phyloP scores from a whole-genome alignment of 2,329 filamentous ascomycete genomes.

The Apiospora aurea region DNA sequence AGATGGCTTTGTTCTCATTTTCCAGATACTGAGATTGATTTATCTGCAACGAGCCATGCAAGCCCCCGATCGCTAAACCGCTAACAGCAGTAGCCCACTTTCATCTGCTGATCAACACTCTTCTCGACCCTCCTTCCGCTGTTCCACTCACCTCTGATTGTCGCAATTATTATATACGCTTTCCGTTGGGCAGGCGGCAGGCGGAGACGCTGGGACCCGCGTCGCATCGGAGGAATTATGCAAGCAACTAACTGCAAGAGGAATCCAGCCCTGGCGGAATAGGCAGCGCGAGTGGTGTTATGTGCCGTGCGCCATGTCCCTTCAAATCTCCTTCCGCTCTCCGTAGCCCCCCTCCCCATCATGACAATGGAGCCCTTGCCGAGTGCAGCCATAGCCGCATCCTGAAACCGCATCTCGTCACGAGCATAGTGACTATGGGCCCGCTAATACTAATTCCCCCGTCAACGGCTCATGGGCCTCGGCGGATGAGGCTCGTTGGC shows the following conservation, averaged over 20 bases:
- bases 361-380: neutral
- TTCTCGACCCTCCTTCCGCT: conserved; percentile 3
- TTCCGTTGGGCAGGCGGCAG: neutral
- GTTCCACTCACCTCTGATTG: conserved; percentile 11
- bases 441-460: neutral
- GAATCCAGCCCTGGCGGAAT: neutral
- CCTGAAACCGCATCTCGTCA: conserved; percentile 13
- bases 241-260: neutral
- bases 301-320: neutral
- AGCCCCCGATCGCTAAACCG: neutral
- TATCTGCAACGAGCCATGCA: conserved; percentile 3
- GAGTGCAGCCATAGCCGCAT: neutral
- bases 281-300: neutral
- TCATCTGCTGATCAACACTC: neutral
- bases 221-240: neutral
- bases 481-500: neutral
- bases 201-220: conserved; percentile 11
- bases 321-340: neutral
- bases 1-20: neutral
- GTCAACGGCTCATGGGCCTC: neutral
- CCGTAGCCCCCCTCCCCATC: neutral
- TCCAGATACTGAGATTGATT: neutral
- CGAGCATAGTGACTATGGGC: conserved; percentile 6
- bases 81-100: neutral
- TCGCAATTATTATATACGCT: conserved; percentile 6